A percentile compares a stretch with the other conserved stretches of the same genome.
phyloP scores from a whole-genome alignment of 345 rosid species.

The Sonneratia alba region DNA sequence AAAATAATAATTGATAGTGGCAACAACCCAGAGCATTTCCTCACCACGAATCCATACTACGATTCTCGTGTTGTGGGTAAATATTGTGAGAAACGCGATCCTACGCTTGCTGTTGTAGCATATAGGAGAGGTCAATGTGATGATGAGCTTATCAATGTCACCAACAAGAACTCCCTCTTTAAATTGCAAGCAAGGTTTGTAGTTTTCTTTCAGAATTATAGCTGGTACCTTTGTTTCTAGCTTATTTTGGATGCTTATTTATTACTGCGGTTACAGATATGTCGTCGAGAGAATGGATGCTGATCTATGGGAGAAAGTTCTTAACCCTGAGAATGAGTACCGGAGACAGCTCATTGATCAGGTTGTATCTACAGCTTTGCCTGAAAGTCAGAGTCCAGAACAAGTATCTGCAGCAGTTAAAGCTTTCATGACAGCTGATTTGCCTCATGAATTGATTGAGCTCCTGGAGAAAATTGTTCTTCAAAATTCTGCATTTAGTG shows the following conservation, averaged over 20 bases:
- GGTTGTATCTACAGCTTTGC: slow-evolving; percentile 92
- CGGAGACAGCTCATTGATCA: slow-evolving; percentile 95
- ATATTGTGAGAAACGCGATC: slow-evolving; percentile 99
- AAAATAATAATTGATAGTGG: slow-evolving; percentile 98
- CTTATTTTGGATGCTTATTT: slow-evolving; percentile 12
- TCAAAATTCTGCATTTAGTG: slow-evolving; percentile 97
- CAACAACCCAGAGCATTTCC: slow-evolving; percentile 98
- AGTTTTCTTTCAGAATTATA: slow-evolving; percentile 1
- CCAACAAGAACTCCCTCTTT: slow-evolving; percentile 91
- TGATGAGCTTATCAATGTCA: slow-evolving; percentile 91
- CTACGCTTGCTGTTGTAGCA: slow-evolving; percentile 95
- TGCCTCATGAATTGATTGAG: slow-evolving; percentile 41
- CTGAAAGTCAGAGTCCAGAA: slow-evolving; percentile 47
- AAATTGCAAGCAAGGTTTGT: slow-evolving; percentile 95
- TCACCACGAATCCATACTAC: slow-evolving; percentile 96
- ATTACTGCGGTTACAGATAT: slow-evolving; percentile 43
- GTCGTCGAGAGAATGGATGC: slow-evolving; percentile 99
- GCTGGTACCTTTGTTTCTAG: slow-evolving; percentile 9
- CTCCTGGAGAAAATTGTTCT: slow-evolving; percentile 81
- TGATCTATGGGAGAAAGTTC: slow-evolving; percentile 99
- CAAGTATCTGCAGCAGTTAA: slow-evolving; percentile 51
- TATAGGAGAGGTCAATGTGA: slow-evolving; percentile 98
- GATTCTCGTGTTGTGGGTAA: slow-evolving; percentile 97
- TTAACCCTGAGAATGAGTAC: slow-evolving; percentile 67
- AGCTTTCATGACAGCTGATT: slow-evolving; percentile 47